Conservation (phyloP, 768 basidiomycete species). For the Trametes meyenii region DNA sequence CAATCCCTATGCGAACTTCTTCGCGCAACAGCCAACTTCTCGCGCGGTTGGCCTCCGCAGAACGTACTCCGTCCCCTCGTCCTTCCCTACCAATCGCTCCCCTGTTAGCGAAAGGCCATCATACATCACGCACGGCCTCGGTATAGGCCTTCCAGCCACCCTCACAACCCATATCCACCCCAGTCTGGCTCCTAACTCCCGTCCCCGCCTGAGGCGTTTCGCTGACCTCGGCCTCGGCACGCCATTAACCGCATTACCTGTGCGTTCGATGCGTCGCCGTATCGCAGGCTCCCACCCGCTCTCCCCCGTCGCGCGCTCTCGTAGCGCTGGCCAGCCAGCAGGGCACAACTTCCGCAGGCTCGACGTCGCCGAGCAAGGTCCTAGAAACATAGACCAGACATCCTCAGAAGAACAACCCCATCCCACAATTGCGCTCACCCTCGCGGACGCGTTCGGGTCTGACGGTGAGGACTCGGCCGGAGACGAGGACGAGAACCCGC, state of each 20-base stretch:
- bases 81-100: neutral
- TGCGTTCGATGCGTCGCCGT: neutral
- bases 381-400: neutral
- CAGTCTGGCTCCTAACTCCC: neutral
- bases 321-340: neutral
- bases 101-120: neutral
- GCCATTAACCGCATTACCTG: neutral
- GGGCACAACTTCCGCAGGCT: neutral
- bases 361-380: too few species aligned
- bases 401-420: neutral
- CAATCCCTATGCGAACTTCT: neutral
- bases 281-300: neutral
- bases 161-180: neutral
- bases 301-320: neutral
- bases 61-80: neutral
- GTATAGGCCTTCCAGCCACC: neutral
- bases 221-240: neutral
- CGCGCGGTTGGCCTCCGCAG: neutral
- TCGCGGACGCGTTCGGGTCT: conserved; percentile 5
- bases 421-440: neutral
- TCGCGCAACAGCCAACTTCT: neutral
- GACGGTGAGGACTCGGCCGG: conserved; percentile 2
- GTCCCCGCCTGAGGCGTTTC: neutral
- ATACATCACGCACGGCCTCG: neutral
- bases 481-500: neutral